Conservation (phyloP, 495 filamentous ascomycete genomes). For the Bryoglossum gracile region DNA sequence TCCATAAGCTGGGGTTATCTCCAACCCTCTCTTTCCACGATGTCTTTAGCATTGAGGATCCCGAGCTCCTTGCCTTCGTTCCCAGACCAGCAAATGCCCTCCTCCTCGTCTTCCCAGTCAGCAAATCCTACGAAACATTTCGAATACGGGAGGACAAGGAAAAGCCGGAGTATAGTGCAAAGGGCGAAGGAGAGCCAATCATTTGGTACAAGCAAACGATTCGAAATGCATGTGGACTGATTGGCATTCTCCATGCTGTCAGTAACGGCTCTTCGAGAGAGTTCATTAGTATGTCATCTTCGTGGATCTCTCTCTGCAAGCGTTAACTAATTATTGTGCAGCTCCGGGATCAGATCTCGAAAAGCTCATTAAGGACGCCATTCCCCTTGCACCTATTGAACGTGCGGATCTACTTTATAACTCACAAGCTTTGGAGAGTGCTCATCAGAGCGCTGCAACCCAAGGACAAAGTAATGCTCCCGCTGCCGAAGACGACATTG, state of each 20-base stretch:
- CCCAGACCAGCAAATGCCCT: constrained; percentile 78
- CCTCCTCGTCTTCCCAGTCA: constrained; percentile 78
- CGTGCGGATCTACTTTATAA: constrained; percentile 68
- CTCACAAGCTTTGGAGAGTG: constrained; percentile 59
- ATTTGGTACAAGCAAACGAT: constrained; percentile 94
- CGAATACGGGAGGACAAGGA: constrained; percentile 56
- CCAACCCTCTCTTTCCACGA: constrained; percentile 63
- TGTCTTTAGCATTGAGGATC: constrained; percentile 75
- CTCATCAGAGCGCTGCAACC: constrained; percentile 62
- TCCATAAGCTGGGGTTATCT: constrained; percentile 69
- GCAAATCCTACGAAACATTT: constrained; percentile 58
- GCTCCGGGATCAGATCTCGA: constrained; percentile 36
- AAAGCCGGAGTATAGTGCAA: constrained; percentile 34
- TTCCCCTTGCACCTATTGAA: constrained; percentile 44
- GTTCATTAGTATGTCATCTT: constrained; percentile 37
- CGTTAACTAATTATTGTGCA: constrained; percentile 24
- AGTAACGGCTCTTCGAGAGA: constrained; percentile 43
- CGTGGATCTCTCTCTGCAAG: too few relatives aligned
- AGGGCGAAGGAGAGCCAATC: constrained; percentile 38
- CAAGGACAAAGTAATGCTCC: constrained; percentile 70
- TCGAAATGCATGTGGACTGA: constrained; percentile 76
- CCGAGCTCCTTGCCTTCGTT: constrained; percentile 69
- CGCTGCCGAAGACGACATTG: constrained; percentile 56
- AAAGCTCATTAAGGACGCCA: constrained; percentile 36
- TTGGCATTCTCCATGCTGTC: constrained; percentile 72